phyloP scores from a whole-genome alignment of 805 yeast species.

The Kodamaea sagamina region DNA sequence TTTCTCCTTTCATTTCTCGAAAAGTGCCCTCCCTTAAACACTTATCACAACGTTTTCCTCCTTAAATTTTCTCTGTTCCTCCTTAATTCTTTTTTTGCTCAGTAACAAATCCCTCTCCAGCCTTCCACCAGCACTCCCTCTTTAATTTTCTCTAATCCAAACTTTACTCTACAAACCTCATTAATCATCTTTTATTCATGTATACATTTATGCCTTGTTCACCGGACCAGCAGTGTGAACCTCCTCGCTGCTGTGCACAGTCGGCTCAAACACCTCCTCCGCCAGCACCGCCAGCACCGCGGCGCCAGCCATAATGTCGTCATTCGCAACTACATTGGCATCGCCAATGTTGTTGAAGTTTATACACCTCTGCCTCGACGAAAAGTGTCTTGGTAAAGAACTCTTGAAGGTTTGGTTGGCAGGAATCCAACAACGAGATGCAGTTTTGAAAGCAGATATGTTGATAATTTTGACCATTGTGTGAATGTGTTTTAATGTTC shows the following conservation, averaged over 20 bases:
- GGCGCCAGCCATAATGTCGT: conserved; percentile 28
- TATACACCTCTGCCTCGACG: conserved; percentile 38
- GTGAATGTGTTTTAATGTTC: background rate
- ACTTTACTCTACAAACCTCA: too few species aligned
- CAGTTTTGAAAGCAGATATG: conserved; percentile 41
- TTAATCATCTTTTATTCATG: conserved; percentile 9
- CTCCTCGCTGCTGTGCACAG: conserved; percentile 43
- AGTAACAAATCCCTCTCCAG: too few species aligned
- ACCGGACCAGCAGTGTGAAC: conserved; percentile 47
- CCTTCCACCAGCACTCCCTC: too few species aligned
- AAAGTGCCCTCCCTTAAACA: too few species aligned
- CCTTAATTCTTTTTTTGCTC: too few species aligned
- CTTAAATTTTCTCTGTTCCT: too few species aligned
- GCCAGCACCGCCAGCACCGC: conserved; percentile 15
- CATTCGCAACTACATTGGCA: conserved; percentile 36
- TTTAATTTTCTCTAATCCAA: too few species aligned
- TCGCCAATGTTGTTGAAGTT: conserved; percentile 36
- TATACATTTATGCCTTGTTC: conserved; percentile 24
- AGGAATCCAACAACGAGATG: conserved; percentile 47
- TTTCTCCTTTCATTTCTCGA: too few species aligned
- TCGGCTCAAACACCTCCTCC: conserved; percentile 39
- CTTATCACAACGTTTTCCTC: too few species aligned
- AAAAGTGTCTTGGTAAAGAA: conserved; percentile 30
- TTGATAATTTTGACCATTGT: conserved; percentile 22
- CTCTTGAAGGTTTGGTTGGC: conserved; percentile 20